Percentiles rank a stretch among this genome's conserved stretches.
Conservation (phyloP, 1,284 basidiomycete species). For the Peniophora sp. region DNA sequence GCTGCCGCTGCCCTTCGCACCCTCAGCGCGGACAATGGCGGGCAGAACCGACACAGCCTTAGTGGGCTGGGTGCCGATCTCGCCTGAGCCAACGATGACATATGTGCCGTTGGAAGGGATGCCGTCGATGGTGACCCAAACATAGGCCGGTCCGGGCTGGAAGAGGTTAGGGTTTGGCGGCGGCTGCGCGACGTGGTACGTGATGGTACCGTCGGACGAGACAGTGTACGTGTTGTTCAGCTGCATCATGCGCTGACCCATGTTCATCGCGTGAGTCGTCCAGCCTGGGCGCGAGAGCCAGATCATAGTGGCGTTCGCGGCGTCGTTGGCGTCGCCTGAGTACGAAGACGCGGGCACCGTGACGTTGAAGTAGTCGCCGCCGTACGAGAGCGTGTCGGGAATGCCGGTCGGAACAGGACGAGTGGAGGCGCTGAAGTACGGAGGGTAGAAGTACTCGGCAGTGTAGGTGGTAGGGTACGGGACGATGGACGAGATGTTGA, state of each 20-base stretch:
- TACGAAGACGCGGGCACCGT: slow-evolving; percentile 57
- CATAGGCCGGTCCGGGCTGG: slow-evolving; percentile 78
- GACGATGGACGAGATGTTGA: slow-evolving; percentile 45
- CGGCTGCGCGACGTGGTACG: slow-evolving; percentile 71
- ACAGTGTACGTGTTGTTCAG: slow-evolving; percentile 80
- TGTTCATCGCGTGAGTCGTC: slow-evolving; percentile 94
- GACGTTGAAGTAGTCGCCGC: slow-evolving; percentile 75
- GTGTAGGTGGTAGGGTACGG: slow-evolving; percentile 79
- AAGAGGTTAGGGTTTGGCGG: slow-evolving; percentile 80
- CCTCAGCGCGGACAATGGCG: slow-evolving; percentile 31
- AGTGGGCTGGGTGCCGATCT: slow-evolving; percentile 61
- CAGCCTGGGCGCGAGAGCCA: slow-evolving; percentile 83
- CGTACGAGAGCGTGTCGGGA: slow-evolving; percentile 72
- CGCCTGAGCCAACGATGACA: slow-evolving; percentile 75
- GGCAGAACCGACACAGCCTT: slow-evolving; percentile 44
- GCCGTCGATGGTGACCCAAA: slow-evolving; percentile 78
- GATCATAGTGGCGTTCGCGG: slow-evolving; percentile 73
- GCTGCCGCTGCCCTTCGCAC: slow-evolving; percentile 29
- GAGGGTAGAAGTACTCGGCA: slow-evolving; percentile 83
- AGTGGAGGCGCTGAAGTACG: slow-evolving; percentile 67
- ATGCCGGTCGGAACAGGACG: slow-evolving; percentile 72
- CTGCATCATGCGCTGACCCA: slow-evolving; percentile 77
- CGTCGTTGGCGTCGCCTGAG: slow-evolving; percentile 57
- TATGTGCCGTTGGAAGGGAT: slow-evolving; percentile 75
- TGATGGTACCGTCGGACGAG: slow-evolving; percentile 63